phyloP scores from a whole-genome alignment of 1,284 basidiomycete genomes.

The Cryptococcus hybrid region DNA sequence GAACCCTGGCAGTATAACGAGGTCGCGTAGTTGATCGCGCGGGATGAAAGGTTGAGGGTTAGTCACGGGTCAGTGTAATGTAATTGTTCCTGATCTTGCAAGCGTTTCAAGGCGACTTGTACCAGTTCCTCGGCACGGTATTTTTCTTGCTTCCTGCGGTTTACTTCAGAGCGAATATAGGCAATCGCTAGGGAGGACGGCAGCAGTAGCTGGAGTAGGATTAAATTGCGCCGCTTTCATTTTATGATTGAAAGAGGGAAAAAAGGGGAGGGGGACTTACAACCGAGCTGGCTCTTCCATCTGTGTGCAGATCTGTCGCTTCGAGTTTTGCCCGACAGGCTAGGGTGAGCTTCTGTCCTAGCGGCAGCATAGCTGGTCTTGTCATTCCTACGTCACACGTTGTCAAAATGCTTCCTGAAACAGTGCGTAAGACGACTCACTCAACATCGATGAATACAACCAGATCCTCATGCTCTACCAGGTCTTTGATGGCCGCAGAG shows the following conservation, averaged over 20 bases:
- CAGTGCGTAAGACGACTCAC: conserved; percentile 55
- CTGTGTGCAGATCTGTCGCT: conserved; percentile 61
- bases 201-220: conserved; percentile 26
- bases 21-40: conserved; percentile 85
- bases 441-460: conserved; percentile 66
- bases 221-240: no score
- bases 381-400: no score
- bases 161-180: conserved; percentile 28
- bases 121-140: conserved; percentile 73
- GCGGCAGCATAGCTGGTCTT: conserved; percentile 71
- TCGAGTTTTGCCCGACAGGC: conserved; percentile 70
- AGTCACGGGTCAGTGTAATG: conserved; percentile 78
- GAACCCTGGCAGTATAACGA: no score
- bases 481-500: conserved; percentile 72
- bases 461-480: conserved; percentile 76
- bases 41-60: conserved; percentile 78
- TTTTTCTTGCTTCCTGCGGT: conserved; percentile 54
- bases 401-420: not conserved
- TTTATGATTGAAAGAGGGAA: no score
- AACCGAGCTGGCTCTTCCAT: conserved; percentile 66
- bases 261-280: conserved; percentile 54
- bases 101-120: conserved; percentile 71
- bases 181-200: conserved; percentile 42
- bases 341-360: conserved; percentile 66
- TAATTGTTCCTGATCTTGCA: conserved; percentile 81